phyloP scores from a whole-genome alignment of 1,139 yeast species.

The Geotrichum phurueaensis region DNA sequence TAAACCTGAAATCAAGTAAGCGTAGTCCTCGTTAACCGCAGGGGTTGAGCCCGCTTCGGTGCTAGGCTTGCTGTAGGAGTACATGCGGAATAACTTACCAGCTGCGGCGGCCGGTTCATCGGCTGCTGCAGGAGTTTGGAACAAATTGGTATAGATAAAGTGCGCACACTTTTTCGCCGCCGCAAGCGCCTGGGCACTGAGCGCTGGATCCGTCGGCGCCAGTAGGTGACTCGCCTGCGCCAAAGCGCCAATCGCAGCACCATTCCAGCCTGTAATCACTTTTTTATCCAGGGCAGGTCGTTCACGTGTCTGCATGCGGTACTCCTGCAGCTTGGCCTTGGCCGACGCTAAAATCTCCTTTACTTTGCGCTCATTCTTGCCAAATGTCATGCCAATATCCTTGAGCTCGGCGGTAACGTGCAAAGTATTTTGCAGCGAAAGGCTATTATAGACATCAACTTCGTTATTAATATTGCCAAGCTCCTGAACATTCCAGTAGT shows the following conservation, averaged over 20 bases:
- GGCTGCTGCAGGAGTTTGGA: conserved; percentile 19
- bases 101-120: conserved; percentile 18
- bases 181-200: conserved; percentile 24
- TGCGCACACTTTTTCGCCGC: conserved; percentile 31
- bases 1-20: conserved; percentile 35
- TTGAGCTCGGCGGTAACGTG: conserved; percentile 19
- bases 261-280: conserved; percentile 37
- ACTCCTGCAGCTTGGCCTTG: conserved; percentile 24
- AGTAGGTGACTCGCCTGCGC: conserved; percentile 31
- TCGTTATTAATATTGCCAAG: conserved; percentile 36
- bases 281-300: conserved; percentile 34
- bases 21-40: conserved; percentile 38
- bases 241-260: conserved; percentile 35
- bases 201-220: conserved; percentile 11
- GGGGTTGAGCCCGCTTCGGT: conserved; percentile 16
- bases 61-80: conserved; percentile 7
- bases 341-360: conserved; percentile 24
- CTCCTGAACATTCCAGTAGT: conserved; percentile 36
- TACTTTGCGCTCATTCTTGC: conserved; percentile 26
- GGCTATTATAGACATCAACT: conserved; percentile 33
- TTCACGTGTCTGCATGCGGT: conserved; percentile 28
- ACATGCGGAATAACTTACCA: conserved; percentile 23
- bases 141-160: conserved; percentile 25
- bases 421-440: conserved; percentile 34
- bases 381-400: conserved; percentile 35